Percentiles rank a stretch among this genome's conserved stretches.
Conservation (phyloP, 768 basidiomycete species). For the Trichaptum fuscoviolaceum region DNA sequence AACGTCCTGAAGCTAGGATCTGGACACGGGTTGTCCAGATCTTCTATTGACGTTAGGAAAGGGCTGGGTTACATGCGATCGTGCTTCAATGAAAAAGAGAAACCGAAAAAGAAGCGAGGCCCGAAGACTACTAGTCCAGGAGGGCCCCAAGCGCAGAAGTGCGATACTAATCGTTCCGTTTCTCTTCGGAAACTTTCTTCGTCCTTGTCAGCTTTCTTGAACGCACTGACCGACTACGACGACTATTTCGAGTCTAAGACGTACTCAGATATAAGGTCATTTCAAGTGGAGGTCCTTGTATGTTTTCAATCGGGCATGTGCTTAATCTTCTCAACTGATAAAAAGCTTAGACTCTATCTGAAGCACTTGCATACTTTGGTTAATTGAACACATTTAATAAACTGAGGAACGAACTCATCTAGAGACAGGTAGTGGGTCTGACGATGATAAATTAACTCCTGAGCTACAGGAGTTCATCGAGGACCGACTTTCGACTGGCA, state of each 20-base stretch:
- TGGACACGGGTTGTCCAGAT: background rate
- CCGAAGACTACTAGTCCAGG: background rate
- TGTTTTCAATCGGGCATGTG: background rate
- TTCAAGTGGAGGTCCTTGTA: background rate
- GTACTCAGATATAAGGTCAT: background rate
- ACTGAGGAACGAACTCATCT: background rate
- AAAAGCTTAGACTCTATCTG: background rate
- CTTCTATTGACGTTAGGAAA: background rate
- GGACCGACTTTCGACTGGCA: background rate
- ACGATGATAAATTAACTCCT: background rate
- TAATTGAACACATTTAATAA: background rate
- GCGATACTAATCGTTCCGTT: background rate
- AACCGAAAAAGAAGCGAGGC: background rate
- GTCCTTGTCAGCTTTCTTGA: background rate
- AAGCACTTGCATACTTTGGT: background rate
- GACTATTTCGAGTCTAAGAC: background rate
- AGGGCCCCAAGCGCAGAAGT: background rate
- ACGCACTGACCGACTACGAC: background rate
- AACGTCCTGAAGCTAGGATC: background rate
- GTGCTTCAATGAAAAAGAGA: background rate
- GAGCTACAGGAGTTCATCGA: background rate
- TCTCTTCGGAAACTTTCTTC: background rate
- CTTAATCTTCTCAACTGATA: background rate
- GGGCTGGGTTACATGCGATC: background rate
- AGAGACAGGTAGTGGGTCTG: background rate